phyloP scores from a whole-genome alignment of 805 yeast genomes.

The Starmerella bombicola region DNA sequence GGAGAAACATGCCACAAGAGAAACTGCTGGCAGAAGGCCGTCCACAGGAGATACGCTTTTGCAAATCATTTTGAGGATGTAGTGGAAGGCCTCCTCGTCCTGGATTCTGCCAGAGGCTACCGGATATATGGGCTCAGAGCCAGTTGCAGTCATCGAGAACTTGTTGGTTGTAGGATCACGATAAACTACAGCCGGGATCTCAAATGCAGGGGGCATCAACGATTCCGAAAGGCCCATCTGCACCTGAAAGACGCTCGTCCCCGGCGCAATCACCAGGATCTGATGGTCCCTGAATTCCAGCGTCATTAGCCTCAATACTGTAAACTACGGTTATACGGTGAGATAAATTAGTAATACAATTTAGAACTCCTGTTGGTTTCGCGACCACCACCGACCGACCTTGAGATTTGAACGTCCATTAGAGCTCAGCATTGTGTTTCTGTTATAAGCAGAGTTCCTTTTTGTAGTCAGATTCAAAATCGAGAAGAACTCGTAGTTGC shows the following conservation, averaged over 20 bases:
- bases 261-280: conserved; percentile 55
- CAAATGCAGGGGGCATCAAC: conserved; percentile 59
- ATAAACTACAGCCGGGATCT: conserved; percentile 68
- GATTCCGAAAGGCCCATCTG: conserved; percentile 68
- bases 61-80: conserved; percentile 40
- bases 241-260: conserved; percentile 60
- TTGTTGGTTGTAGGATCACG: conserved; percentile 23
- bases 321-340: too few species aligned
- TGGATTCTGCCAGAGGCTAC: conserved; percentile 51
- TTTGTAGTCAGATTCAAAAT: too few species aligned
- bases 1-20: conserved; percentile 45
- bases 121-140: conserved; percentile 46
- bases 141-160: conserved; percentile 27
- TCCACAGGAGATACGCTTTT: conserved; percentile 35
- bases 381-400: too few species aligned
- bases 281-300: conserved; percentile 31
- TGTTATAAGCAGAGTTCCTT: too few species aligned
- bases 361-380: too few species aligned
- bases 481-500: too few species aligned
- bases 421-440: too few species aligned
- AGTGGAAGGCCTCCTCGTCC: conserved; percentile 58
- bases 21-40: conserved; percentile 49
- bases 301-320: too few species aligned
- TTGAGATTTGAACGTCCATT: too few species aligned
- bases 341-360: too few species aligned